A percentile compares a stretch with the other conserved stretches of the same genome.
These are phyloP conservation scores for Picea abies DNA, from an alignment of 83 land plant species.

Conservation along the genomic window DNA sequence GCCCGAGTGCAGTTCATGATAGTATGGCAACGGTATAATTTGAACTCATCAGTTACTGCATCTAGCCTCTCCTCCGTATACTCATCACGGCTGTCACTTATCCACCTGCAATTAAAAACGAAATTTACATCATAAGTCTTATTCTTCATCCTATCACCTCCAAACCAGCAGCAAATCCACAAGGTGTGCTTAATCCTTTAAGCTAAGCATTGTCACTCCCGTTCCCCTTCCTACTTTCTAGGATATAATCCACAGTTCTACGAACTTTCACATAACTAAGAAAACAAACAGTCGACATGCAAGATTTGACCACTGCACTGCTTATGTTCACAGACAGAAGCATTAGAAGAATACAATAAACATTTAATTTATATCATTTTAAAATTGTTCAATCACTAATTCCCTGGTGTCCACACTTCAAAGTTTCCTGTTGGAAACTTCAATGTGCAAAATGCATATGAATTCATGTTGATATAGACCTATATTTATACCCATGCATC, in stretches of 20 bases:
- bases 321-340: neutral
- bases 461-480: neutral
- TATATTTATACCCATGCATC: too few relatives aligned
- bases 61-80: constrained; percentile 73
- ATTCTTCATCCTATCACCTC: neutral
- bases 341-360: neutral
- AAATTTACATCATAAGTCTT: neutral
- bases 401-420: neutral
- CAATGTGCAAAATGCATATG: neutral
- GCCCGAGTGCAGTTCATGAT: constrained; percentile 81
- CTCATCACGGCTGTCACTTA: constrained; percentile 81
- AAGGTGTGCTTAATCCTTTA: neutral
- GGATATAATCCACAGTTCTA: neutral
- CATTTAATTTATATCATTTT: neutral
- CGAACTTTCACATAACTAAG: neutral
- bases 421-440: neutral
- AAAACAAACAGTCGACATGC: neutral
- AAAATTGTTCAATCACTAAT: neutral
- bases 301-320: neutral
- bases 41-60: constrained; percentile 64
- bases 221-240: neutral
- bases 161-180: neutral
- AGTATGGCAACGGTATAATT: constrained; percentile 86
- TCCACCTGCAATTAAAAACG: constrained; percentile 60
- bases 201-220: neutral